Base-by-base conservation (phyloP, 495 filamentous ascomycete species). In the Annulohypoxylon maeteangense region DNA sequence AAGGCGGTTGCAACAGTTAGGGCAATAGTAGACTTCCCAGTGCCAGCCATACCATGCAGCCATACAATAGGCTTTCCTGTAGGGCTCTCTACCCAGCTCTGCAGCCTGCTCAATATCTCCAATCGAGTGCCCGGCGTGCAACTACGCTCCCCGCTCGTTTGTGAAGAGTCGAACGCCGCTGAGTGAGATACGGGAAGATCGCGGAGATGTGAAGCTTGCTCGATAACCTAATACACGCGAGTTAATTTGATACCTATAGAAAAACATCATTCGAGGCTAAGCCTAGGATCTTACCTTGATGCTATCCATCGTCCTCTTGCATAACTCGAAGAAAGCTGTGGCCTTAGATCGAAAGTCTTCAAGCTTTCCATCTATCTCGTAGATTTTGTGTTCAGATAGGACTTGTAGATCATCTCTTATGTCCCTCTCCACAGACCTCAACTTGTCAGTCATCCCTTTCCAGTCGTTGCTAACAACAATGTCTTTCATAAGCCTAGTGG, bases 11-110 rank as follows among this genome's bases (percentile, higher is more conserved):
- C 82, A 3, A 86, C 65, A 5, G 82, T 85, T 32, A 70, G 76
- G n/a, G 81, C 70, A 48, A 84, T 79, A 18, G 80, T 84, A 25
- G 82, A 82, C 62, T 84, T 84, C 18, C 82, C 82, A 14, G 78
- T 83, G 7, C 82, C 82, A 11, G 82, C 80, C 73, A 83, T 81
- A 11, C 81, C 81, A 27, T 77, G 74, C n/a, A 85, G 69, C 81
- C 80, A 82, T 45, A 82, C 79, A n/a, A 83, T 78, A 42, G 54
- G 11, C 29, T 76, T 56, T 40, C 31, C 40, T 16, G 67, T 23
- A n/a, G 65, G 50, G 20, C 47, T 29, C 11, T 61, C 31, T 7
- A 57, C 12, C 65, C 65, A 68, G 6, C 20, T n/a, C 31, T 62
- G 48, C 4, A 76, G 63, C 25, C 71, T 47, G 10, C 16, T 48